A percentile compares a stretch with the other conserved stretches of the same genome.
Conservation (phyloP, 208 protist genomes). For the Crithidia bombi region DNA sequence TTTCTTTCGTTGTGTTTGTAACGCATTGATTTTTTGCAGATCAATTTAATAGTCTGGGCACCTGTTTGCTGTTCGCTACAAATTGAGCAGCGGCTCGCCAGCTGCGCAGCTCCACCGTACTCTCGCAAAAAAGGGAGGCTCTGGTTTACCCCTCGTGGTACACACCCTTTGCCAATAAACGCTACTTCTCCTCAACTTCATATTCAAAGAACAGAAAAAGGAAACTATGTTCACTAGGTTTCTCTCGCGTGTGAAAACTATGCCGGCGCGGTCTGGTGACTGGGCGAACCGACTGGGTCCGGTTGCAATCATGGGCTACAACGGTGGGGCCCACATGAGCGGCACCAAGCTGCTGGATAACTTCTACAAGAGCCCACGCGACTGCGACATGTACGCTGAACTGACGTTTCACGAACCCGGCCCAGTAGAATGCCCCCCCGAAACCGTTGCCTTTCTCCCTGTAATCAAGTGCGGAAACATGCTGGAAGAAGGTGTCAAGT, state of each 20-base stretch:
- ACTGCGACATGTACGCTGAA: constrained; percentile 84
- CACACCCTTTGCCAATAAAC: too few species aligned
- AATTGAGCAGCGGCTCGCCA: too few species aligned
- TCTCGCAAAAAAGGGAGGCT: too few species aligned
- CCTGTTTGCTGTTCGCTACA: too few species aligned
- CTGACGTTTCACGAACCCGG: constrained; percentile 72
- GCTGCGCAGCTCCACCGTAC: too few species aligned
- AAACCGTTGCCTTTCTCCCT: constrained; percentile 79
- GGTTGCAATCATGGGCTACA: constrained; percentile 74
- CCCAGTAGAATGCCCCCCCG: constrained; percentile 78
- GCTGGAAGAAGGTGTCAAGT: constrained; percentile 29
- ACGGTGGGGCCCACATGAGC: constrained; percentile 38
- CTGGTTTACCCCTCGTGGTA: too few species aligned
- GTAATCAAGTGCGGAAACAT: constrained; percentile 75
- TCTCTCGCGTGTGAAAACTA: constrained; percentile 51
- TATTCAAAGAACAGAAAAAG: neutral
- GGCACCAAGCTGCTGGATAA: constrained; percentile 46
- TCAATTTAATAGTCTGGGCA: too few species aligned
- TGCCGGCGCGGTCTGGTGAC: constrained; percentile 65
- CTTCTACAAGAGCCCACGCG: constrained; percentile 58
- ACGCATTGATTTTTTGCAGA: too few species aligned
- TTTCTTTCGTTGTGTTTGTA: too few species aligned
- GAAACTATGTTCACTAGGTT: constrained; percentile 81
- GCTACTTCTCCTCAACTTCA: too few species aligned
- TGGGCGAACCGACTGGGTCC: constrained; percentile 77